Base-by-base conservation (phyloP, 257 asterid species). In the Nyctanthes arbortristis region DNA sequence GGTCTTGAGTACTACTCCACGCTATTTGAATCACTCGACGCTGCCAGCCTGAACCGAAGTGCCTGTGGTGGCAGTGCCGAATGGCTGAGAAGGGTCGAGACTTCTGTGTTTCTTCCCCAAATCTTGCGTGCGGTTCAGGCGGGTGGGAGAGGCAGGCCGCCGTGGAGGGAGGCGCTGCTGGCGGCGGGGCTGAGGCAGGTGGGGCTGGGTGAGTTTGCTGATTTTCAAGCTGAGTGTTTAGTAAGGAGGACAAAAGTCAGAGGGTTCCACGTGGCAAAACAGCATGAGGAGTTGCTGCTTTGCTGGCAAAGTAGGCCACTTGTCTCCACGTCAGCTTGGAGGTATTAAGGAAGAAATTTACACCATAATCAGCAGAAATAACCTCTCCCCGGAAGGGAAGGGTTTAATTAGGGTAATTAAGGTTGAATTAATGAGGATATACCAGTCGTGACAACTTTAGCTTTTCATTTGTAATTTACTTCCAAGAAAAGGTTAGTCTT, bases 251-350 rank as follows among this genome's bases (percentile, higher is more conserved):
- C 82, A 49, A 89, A 91, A 7, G 91, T 84, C 0, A 81, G 91
- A 65, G 99, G 99, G 6, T 91, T 93, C 90, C 96, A 87, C 79
- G 96, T 91, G 69, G 89, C 75, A 16, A 91, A 90, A 63, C 78
- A 81, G 10, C 96, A 87, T 78, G 91, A 89, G 11, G 99, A 94
- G 91, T 79, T 91, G 96, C 74, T 89, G 92, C 99, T 94, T 49
- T 94, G 99, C 81, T 94, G 99, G 99, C 93, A 91, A 32, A 91
- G 85, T 34, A 77, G 96, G 87, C 93, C 91, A 2, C 82, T 91
- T 0, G 93, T 86, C 11, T 89, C 96, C 86, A 89, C 92, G 74
- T 94, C 99, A 69, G 93, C 96, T 0, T 94, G 99, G 99, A 81
- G 95, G 85, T 87, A 61, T 74, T 92, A 68, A n/a, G 70, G 18